Base-by-base conservation (phyloP, 2,329 filamentous ascomycete genomes). In the Ophiostoma triangulosporum region DNA sequence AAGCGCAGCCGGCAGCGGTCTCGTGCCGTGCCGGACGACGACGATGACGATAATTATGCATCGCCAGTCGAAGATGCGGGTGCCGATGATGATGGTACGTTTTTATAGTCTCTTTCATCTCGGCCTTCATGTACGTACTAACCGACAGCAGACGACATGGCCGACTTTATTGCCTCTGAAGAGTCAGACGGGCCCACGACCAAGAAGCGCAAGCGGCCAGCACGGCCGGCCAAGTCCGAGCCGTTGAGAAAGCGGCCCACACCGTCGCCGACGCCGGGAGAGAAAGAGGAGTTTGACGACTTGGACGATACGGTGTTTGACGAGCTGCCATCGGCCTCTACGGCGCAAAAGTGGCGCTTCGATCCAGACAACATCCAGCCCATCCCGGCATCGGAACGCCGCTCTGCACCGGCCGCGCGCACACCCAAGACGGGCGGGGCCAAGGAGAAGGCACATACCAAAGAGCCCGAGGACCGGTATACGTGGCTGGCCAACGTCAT, bases 131-230 rank as follows among this genome's bases (percentile, higher is more conserved):
- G n/a, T n/a, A n/a, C n/a, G n/a, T n/a, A n/a, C n/a, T n/a, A n/a
- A n/a, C n/a, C n/a, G n/a, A n/a, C n/a, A n/a, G n/a, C 49, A 78
- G 71, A 75, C 69, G 87, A 93, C 52, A 80, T 94, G 71, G 88
- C 84, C 57, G 86, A 95, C 65, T 97, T 97, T 62, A 74, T 97
- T 24, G 89, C 85, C 4, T 81, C 85, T 0, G 90, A 96, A 62
- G 88, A 94, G 40, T 91, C 88, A 0, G 89, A 95, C 48, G 85
- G 81, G 17, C 63, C 74, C 57, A 59, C 72, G 61, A 72, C 84
- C 0, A 85, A 80, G 64, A 95, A 95, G 69, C 72, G 84, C 62
- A 95, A 95, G 68, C 76, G 84, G n/a, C 66, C 79, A 3, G 61
- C 73, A 68, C 76, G 84, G n/a, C 66, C 79, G 3, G 61, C 73